Base-by-base conservation (phyloP, 2,329 filamentous ascomycete species). In the Pseudocercospora crystallina region DNA sequence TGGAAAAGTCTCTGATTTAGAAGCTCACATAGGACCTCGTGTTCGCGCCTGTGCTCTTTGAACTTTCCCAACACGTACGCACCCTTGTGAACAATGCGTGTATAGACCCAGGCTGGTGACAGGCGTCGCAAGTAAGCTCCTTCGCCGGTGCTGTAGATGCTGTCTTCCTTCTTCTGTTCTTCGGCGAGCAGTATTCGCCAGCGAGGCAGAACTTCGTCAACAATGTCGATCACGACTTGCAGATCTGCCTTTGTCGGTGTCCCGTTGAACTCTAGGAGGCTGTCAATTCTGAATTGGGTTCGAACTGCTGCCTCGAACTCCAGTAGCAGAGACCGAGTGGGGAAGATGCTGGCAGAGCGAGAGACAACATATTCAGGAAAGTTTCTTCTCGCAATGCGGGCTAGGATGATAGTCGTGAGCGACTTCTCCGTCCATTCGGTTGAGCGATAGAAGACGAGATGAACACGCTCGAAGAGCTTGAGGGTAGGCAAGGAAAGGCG, bases 351-450 rank as follows among this genome's bases (percentile, higher is more conserved):
- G 20, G 86, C 82, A 0, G 90, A 95, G 31, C 94, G 83, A 53
- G 87, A 95, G 5, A 97, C 91, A 15, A 97, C 81, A 64, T 96
- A 99, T 2, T 86, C 77, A 0, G 92, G 91, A 58, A 96, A 99
- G 66, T 91, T 94, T 32, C 89, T 81, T 37, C 84, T 81, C 2
- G 91, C 89, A 50, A 95, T 95, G 57, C 92, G 91, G 7, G 94
- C 89, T 5, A 99, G 79, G 38, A 99, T 96, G 47, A 97, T 92
- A 0, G 91, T 92, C 1, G 90, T 97, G 11, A 99, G 75, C 1
- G 92, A 96, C 69, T 96, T 97, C 63, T 97, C 92, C 0, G 91
- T 95, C 94, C 94, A 99, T 67, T 96, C 89, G 0, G 90, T 95
- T 8, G 91, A 96, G 51, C 92, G 81, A 69, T 97, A 97, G 69